These are phyloP conservation scores for Citeromyces hawaiiensis DNA, from an alignment of 1,139 yeast species.

Conservation along the genomic window DNA sequence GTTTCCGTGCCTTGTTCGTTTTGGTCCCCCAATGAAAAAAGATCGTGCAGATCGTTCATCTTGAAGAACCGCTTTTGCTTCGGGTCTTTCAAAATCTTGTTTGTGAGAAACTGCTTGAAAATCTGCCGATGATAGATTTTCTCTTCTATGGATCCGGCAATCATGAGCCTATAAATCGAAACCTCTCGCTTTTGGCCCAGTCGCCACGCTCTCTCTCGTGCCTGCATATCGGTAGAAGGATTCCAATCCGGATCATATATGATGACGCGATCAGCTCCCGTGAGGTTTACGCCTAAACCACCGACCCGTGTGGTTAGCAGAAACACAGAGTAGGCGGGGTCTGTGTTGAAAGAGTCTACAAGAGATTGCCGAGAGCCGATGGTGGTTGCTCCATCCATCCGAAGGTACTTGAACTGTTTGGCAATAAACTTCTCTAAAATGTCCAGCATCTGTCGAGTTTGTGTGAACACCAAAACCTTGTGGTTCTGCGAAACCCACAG, in stretches of 20 bases:
- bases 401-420: slow-evolving; percentile 35
- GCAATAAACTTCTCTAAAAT: slow-evolving; percentile 55
- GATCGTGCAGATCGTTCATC: slow-evolving; percentile 80
- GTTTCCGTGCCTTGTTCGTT: slow-evolving; percentile 55
- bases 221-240: slow-evolving; percentile 95
- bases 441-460: slow-evolving; percentile 88
- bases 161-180: slow-evolving; percentile 83
- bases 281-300: slow-evolving; percentile 85
- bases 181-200: slow-evolving; percentile 91
- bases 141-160: slow-evolving; percentile 88
- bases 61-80: slow-evolving; percentile 89
- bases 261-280: slow-evolving; percentile 92
- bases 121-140: slow-evolving; percentile 94
- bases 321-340: slow-evolving; percentile 47
- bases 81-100: slow-evolving; percentile 90
- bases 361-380: slow-evolving; percentile 62
- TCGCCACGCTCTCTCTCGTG: slow-evolving; percentile 95
- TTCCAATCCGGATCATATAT: slow-evolving; percentile 98
- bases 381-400: slow-evolving; percentile 95
- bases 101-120: slow-evolving; percentile 86
- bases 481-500: slow-evolving; percentile 73
- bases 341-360: slow-evolving; percentile 69
- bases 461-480: slow-evolving; percentile 74
- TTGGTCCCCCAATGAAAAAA: slow-evolving; percentile 72
- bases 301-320: slow-evolving; percentile 89